These are phyloP conservation scores for Hortiboletus campestris DNA, from an alignment of 768 basidiomycete genomes.

Conservation along the genomic window DNA sequence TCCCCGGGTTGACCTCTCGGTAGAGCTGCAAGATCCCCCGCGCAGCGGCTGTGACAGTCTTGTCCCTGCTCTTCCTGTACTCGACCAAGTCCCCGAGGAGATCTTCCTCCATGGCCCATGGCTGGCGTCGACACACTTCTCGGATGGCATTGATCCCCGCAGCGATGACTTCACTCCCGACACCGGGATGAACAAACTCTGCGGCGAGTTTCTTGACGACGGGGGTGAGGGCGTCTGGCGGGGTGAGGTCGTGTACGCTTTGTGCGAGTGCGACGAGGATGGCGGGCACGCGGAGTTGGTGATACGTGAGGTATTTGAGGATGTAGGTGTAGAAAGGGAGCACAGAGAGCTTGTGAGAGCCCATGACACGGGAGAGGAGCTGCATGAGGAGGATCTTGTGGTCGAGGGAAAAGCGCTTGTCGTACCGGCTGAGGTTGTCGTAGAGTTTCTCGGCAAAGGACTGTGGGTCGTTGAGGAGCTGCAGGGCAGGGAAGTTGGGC, in stretches of 20 bases:
- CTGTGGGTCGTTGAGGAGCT: constrained; percentile 93
- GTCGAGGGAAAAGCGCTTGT: constrained; percentile 94
- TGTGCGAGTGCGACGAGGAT: constrained; percentile 94
- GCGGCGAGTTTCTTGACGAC: constrained; percentile 88
- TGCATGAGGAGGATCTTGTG: constrained; percentile 98
- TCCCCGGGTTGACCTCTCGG: constrained; percentile 92
- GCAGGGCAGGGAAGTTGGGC: constrained; percentile 88
- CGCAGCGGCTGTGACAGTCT: constrained; percentile 86
- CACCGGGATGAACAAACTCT: constrained; percentile 97
- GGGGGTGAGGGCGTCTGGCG: constrained; percentile 87
- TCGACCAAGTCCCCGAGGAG: constrained; percentile 88
- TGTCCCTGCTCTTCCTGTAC: constrained; percentile 94
- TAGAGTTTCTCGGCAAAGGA: constrained; percentile 94
- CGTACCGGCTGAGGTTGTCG: constrained; percentile 76
- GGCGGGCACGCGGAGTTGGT: constrained; percentile 87
- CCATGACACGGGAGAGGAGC: constrained; percentile 91
- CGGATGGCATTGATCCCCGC: constrained; percentile 96
- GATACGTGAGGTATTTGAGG: constrained; percentile 88
- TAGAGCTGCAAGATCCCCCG: constrained; percentile 86
- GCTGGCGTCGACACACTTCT: constrained; percentile 91
- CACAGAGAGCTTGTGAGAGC: constrained; percentile 87
- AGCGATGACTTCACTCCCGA: constrained; percentile 91
- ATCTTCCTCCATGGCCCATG: constrained; percentile 97
- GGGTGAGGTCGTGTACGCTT: constrained; percentile 92
- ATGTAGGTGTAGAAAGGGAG: constrained; percentile 96